Percentiles rank a stretch among this genome's conserved stretches.
phyloP scores from a whole-genome alignment of 768 basidiomycete species.

The Russula brevipes region DNA sequence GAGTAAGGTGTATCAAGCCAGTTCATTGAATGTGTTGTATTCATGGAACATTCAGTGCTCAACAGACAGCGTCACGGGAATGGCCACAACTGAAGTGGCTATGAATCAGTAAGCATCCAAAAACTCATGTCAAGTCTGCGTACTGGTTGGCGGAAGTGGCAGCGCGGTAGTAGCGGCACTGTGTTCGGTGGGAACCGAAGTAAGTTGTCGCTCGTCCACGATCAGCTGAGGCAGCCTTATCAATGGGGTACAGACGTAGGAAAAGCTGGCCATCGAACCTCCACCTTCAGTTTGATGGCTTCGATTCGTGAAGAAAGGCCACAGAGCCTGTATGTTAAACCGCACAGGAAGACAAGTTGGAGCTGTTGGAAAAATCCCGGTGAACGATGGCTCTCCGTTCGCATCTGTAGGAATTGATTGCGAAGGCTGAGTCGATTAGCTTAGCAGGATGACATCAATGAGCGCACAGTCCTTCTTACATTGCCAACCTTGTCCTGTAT shows the following conservation, averaged over 20 bases:
- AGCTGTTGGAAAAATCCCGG: neutral
- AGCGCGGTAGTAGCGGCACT: neutral
- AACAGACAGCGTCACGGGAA: no score
- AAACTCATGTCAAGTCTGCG: neutral
- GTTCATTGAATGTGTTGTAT: no score
- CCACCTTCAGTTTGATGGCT: neutral
- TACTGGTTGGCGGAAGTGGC: neutral
- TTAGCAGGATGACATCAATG: neutral
- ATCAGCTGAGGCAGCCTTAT: neutral
- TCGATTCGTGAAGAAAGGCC: neutral
- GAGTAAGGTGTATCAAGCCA: no score
- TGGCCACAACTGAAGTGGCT: neutral
- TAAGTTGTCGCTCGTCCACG: neutral
- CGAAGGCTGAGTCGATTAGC: neutral
- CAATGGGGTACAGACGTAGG: neutral
- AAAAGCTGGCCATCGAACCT: neutral
- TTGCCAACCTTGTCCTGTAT: neutral
- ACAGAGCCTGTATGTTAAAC: slow-evolving; percentile 4
- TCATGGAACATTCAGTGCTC: no score
- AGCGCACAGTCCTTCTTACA: neutral
- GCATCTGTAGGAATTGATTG: neutral
- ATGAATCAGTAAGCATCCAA: neutral
- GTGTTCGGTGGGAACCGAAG: neutral
- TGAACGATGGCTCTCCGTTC: slow-evolving; percentile 2
- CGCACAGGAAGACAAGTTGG: neutral